Evolutionary conservation across 2,329 filamentous ascomycete species (phyloP), one percentile per base, ranked within the genome.

Genomic region (Didymella segeticola): DNA sequence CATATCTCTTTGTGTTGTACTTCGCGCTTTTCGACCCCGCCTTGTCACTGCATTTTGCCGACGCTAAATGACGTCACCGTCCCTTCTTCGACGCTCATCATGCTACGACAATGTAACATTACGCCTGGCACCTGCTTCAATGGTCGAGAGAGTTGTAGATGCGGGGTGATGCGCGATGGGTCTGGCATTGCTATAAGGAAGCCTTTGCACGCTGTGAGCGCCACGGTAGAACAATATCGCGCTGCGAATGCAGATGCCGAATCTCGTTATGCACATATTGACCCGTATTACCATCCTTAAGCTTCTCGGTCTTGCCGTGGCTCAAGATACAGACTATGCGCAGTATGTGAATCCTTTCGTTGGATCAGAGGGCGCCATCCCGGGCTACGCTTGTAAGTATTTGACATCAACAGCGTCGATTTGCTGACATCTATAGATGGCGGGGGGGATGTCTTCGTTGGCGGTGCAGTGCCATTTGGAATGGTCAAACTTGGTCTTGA

Each of bases 321-420:
- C 63, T 15, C 62, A 70, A n/a, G 50, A 58, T 34, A 55, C 64
- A 11, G 70, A 74, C 25, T 73, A 69, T 39, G 45, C 70, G 22
- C 66, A 70, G 43, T 74, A 66, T 26, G 79, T 80, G 8, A 79
- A 81, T 51, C 71, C 76, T 1, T 75, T 81, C 37, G 80, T 81
- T 17, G 79, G 79, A 6, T 78, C 78, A 1, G 78, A 80, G 58
- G 78, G 79, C 7, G 75, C 76, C 0, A 76, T 74, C 27, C 60
- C 75, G 4, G 78, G 78, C 3, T 72, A 71, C 39, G 68, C 70
- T 19, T 74, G 67, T 66, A 60, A 42, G 60, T 43, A n/a, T 19
- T 39, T 8, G 17, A 15, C 12, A 9, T 2, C 26, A 26, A 8
- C 14, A 6, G 5, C 7, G 2, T 10, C 27, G 27, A 1, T 8